Evolutionary conservation across 2,329 filamentous ascomycete species (phyloP).

Genomic region (Fusarium xylarioides): DNA sequence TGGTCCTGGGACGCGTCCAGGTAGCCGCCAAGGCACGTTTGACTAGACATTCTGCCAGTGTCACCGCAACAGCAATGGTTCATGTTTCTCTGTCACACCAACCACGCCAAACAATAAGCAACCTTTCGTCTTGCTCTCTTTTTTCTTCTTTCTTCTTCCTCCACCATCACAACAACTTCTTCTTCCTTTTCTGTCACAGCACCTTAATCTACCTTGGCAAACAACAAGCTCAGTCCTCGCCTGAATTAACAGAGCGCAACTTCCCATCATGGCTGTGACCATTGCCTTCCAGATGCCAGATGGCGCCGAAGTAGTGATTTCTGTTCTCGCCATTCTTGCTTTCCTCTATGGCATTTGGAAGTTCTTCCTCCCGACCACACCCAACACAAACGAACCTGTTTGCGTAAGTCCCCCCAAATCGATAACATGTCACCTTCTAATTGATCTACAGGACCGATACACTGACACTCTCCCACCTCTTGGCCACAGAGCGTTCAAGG

Average conservation of each 20-base stretch:
- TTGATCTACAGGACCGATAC: accelerated
- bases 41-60: neutral
- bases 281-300: neutral
- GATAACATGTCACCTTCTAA: accelerated
- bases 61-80: neutral
- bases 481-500: accelerated
- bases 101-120: neutral
- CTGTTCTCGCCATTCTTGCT: no score
- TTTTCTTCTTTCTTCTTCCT: neutral
- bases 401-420: accelerated
- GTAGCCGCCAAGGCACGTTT: accelerated
- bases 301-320: no score
- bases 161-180: neutral
- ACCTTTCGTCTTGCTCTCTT: neutral
- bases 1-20: no score
- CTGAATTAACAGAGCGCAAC: no score
- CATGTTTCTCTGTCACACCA: accelerated
- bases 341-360: no score
- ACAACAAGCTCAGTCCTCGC: no score
- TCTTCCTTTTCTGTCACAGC: neutral
- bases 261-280: neutral
- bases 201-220: neutral
- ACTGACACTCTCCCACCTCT: accelerated
- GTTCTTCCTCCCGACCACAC: no score
- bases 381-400: accelerated